Evolutionary conservation across 306 rosid species (phyloP), one percentile per base, ranked within the genome.

Genomic region (Oemleria cerasiformis): DNA sequence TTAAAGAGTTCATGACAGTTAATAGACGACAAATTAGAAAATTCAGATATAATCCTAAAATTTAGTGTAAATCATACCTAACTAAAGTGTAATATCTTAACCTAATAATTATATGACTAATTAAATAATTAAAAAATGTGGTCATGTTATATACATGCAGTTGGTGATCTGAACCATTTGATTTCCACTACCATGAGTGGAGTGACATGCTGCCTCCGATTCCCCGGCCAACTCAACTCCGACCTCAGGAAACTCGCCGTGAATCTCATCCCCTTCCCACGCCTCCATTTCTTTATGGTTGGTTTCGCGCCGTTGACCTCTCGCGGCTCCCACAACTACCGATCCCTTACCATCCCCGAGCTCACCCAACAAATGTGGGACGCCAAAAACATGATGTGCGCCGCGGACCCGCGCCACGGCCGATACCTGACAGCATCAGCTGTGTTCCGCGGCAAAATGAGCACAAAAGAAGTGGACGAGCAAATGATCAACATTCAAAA

Each of bases 331-430:
- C 96, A 92, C 63, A 78, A 83, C 51, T 89, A 89, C 77, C 68
- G 94, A 0, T 70, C 93, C 45, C 96, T 92, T 50, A 92, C 97
- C 15, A 92, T 92, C 60, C 97, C 97, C 0, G 97, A 92, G 73
- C 96, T 92, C 34, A 92, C 97, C 2, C 97, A 92, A 34, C 97
- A 92, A 71, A 92, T 92, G 97, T 92, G 97, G 96, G 92, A 89
- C 59, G 84, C 96, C 66, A 86, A 84, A n/a, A n/a, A n/a, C n/a
- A n/a, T n/a, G n/a, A n/a, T n/a, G n/a, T n/a, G n/a, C n/a, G n/a
- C n/a, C n/a, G 97, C 97, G 0, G 97, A 92, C 71, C 97, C 97
- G 0, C 74, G 97, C 68, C 97, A 92, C 5, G 97, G 96, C 0
- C 79, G 97, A 15, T 92, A 89, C 83, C 84, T 92, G 1, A 92